Base-by-base conservation (phyloP, 108 stramenopile genomes). In the Mediolabrus comicus region DNA sequence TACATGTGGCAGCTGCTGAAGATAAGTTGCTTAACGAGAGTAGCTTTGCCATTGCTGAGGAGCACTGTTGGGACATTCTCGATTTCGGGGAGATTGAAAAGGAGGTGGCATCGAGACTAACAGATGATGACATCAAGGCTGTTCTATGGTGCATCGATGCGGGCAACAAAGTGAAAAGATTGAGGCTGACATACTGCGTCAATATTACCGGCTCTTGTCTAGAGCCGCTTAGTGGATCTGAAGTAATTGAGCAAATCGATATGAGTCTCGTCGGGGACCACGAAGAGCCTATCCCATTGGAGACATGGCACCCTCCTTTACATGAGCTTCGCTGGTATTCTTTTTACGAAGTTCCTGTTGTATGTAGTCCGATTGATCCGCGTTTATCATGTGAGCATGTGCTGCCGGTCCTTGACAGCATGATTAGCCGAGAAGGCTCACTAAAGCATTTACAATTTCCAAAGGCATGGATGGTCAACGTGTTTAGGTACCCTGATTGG, bases 71-170 rank as follows among this genome's bases (percentile, higher is more conserved):
- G 60, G 60, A 62, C 25, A 13, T 4, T 12, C 56, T 67, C 3
- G 66, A 67, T 67, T 67, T 67, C 26, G 56, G 12, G 17, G 31
- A 67, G 25, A 16, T 67, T 10, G 66, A 67, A 13, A 67, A 58
- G 19, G 56, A 58, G 14, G 17, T 67, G 55, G 53, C 54, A 11
- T 11, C n/a, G 1, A 58, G 22, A 26, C 24, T 67, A 32, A 59
- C 16, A 13, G 66, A 67, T 6, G 33, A 67, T 38, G 66, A 67
- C 17, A 67, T 67, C 12, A 59, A 29, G 12, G 56, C 24, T 5
- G 53, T 59, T 25, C 26, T 67, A 5, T 16, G 54, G 19, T 58
- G 66, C 17, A 67, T 67, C 17, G 56, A 58, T 67, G 66, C 66
- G 9, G 66, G 17, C 56, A 39, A 59, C 31, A 67, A 34, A 28